Percentiles rank a stretch among this genome's conserved stretches.
Conservation (phyloP, 257 asterid species). For the Forsythia suspensa region DNA sequence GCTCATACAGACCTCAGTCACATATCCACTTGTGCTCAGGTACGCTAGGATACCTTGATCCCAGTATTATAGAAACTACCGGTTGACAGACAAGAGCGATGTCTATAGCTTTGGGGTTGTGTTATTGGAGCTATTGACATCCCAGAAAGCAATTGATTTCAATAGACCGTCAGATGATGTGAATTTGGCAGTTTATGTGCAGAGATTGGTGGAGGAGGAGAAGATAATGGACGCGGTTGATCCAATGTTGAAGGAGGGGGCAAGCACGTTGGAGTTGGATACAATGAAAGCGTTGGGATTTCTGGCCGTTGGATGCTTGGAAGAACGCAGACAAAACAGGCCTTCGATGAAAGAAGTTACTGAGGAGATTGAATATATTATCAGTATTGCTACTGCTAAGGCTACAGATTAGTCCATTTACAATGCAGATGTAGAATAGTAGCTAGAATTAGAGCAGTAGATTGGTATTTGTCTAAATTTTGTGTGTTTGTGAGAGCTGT, state of each 20-base stretch:
- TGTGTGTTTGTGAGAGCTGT: background rate
- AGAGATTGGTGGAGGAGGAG: conserved; percentile 81
- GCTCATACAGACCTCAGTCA: conserved; percentile 92
- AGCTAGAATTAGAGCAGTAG: background rate
- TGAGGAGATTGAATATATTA: conserved; percentile 81
- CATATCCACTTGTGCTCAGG: conserved; percentile 91
- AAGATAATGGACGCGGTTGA: conserved; percentile 71
- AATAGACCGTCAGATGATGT: conserved; percentile 66
- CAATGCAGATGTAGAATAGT: background rate
- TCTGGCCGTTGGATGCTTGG: conserved; percentile 85
- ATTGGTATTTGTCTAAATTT: background rate
- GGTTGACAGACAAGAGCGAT: conserved; percentile 86
- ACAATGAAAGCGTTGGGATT: conserved; percentile 93
- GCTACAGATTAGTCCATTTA: conserved; percentile 15
- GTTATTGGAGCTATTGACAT: conserved; percentile 75
- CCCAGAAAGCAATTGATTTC: conserved; percentile 88
- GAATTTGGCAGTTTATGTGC: conserved; percentile 79
- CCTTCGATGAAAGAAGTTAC: conserved; percentile 96
- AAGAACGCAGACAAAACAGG: conserved; percentile 75
- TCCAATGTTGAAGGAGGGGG: conserved; percentile 67
- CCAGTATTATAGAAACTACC: conserved; percentile 83
- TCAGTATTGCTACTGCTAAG: conserved; percentile 54
- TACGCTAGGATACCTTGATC: conserved; percentile 89
- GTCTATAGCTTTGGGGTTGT: conserved; percentile 94
- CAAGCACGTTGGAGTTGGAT: conserved; percentile 57